Percentiles rank a stretch among this genome's conserved stretches.
These are phyloP conservation scores for Lactarius deliciosus DNA, from an alignment of 768 basidiomycete species.

Conservation along the genomic window DNA sequence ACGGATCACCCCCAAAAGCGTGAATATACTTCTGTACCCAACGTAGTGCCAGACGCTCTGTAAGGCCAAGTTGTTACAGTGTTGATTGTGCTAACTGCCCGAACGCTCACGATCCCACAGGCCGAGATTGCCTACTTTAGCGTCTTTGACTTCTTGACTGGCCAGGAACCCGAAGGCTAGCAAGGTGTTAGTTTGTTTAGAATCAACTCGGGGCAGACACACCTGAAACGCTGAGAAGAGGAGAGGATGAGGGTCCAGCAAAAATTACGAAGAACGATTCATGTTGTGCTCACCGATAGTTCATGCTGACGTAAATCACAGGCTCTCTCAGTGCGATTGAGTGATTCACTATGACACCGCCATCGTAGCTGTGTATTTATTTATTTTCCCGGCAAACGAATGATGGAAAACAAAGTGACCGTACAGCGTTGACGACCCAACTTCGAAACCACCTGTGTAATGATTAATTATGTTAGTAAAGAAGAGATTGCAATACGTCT, in stretches of 20 bases:
- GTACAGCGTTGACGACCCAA: not conserved
- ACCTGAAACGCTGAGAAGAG: slow-evolving; percentile 17
- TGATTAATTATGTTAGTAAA: not conserved
- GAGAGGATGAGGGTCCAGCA: not conserved
- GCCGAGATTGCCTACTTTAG: slow-evolving; percentile 59
- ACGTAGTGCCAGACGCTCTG: slow-evolving; percentile 55
- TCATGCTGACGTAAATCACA: slow-evolving; percentile 33
- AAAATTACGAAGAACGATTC: not conserved
- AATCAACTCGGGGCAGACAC: not conserved
- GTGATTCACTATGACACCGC: slow-evolving; percentile 27
- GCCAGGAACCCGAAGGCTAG: slow-evolving; percentile 51
- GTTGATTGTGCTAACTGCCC: not conserved
- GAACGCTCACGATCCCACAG: slow-evolving; percentile 56
- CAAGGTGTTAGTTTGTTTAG: not conserved
- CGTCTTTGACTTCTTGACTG: slow-evolving; percentile 50
- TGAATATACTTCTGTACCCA: slow-evolving; percentile 68
- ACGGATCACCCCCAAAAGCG: slow-evolving; percentile 62
- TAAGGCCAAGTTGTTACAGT: not conserved
- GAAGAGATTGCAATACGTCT: not conserved
- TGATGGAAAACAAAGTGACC: not conserved
- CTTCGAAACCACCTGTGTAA: slow-evolving; percentile 4
- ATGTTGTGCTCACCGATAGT: slow-evolving; percentile 30
- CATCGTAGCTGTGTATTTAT: slow-evolving; percentile 5
- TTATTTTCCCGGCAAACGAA: not conserved
- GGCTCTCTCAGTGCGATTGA: slow-evolving; percentile 31